Base-by-base conservation (phyloP, 2,329 filamentous ascomycete species). In the Fusarium sp. region DNA sequence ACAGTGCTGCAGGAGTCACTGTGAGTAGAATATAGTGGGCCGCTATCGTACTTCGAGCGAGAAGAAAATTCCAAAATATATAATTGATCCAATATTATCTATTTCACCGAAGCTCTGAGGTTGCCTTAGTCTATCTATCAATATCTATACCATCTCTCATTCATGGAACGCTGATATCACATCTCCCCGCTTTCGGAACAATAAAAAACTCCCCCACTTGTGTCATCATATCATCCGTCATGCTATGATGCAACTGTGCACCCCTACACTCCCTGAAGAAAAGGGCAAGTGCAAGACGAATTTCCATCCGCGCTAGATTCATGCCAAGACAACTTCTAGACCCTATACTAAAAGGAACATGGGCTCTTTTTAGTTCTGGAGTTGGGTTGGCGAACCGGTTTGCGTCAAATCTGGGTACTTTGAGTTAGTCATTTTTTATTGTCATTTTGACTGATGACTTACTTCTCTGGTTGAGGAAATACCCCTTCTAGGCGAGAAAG, bases 141-240 rank as follows among this genome's bases (percentile, higher is more conserved):
- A 53, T 20, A 5, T 23, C 13, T 34, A 16, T 34, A 6, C 11
- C 3, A 23, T 10, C 2, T 23, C 13, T 51, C 7, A 4, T n/a
- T 33, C 16, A 51, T 0, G 29, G 4, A 4, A 53, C 3, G 13
- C 8, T 53, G 2, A 53, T 53, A 23, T 53, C 49, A 7, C 29
- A 53, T 53, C 49, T 33, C 10, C 49, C 49, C 33, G 11, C 49
- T 34, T 53, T 53, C 16, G 49, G 49, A 7, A 53, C 49, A 10
- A 53, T 53, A 23, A 53, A 53, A 53, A 53, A 53, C 49, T 53
- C 49, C 4, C 49, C 49, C 27, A 23, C 18, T 31, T 53, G 49
- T 11, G 49, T 34, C 49, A 53, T 53, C 49, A 53, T 34, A 1
- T 53, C 29, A 34, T 53, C 49, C 29, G 49, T 53, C 29, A 53